Evolutionary conservation across 257 asterid species (phyloP).

Genomic region (Rauvolfia tetraphylla): DNA sequence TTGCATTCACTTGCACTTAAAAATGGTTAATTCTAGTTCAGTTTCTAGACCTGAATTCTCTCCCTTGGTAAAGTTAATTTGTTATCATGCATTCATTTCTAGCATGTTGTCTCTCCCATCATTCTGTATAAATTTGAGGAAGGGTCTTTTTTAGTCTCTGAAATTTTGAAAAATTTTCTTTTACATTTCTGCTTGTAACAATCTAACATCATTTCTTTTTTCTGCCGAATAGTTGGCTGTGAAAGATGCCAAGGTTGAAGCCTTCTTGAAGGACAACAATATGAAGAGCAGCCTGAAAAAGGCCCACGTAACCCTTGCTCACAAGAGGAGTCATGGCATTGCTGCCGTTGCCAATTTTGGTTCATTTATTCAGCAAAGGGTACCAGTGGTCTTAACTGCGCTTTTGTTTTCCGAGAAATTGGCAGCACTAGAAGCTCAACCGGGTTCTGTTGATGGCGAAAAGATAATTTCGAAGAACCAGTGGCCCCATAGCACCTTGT

Average conservation of each 20-base stretch:
- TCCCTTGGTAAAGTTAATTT: background rate
- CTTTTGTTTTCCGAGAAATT: slow-evolving; percentile 58
- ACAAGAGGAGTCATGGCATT: slow-evolving; percentile 84
- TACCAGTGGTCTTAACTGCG: slow-evolving; percentile 52
- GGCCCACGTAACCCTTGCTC: slow-evolving; percentile 92
- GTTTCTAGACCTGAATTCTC: background rate
- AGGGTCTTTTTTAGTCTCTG: background rate
- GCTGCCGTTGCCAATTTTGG: slow-evolving; percentile 73
- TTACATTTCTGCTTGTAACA: background rate
- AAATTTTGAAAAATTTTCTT: background rate
- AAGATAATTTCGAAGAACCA: slow-evolving; percentile 62
- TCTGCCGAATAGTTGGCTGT: slow-evolving; percentile 41
- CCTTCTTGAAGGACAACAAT: slow-evolving; percentile 46
- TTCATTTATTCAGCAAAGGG: slow-evolving; percentile 49
- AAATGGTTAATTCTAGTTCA: background rate
- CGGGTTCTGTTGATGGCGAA: slow-evolving; percentile 73
- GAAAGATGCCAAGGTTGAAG: slow-evolving; percentile 51
- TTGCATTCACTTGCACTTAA: background rate
- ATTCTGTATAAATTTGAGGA: background rate
- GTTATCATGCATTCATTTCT: background rate
- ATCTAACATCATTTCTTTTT: background rate
- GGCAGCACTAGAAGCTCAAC: slow-evolving; percentile 75
- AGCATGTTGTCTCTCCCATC: background rate
- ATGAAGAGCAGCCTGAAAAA: slow-evolving; percentile 49
- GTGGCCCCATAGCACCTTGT: slow-evolving; percentile 87